Evolutionary conservation across 345 rosid genomes (phyloP), one percentile per base, ranked within the genome.

Genomic region (Gossypium mustelinum): DNA sequence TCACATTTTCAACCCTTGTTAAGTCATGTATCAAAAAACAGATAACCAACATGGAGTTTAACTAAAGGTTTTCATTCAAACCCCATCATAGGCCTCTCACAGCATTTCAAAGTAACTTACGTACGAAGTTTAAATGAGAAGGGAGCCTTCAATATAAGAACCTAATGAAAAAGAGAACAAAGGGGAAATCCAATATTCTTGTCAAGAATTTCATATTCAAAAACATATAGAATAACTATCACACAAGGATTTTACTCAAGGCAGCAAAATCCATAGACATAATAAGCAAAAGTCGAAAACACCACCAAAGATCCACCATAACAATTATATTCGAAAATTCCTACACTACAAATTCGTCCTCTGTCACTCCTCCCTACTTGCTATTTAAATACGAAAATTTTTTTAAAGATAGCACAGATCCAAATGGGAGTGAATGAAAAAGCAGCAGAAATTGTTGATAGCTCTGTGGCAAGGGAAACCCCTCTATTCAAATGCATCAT

Each of bases 401-500:
- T 7, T 7, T 34, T 34, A 34, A 54, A 54, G 61, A 52, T 2
- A 13, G 18, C 47, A 18, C 73, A 41, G 1, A 56, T 57, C 44
- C 16, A 18, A 9, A 14, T 11, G 65, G 55, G 43, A 20, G 11
- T 12, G 8, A 57, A 39, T 2, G 11, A 17, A 61, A 24, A 24
- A 17, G 71, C n/a, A 56, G 73, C 14, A 43, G 17, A 17, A 76
- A 24, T 14, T 9, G 54, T 51, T 25, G 61, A 50, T 12, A 7
- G 9, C 16, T 6, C 18, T 13, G 7, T 17, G n/a, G 48, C 43
- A 67, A 11, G 4, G 5, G 45, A 44, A 47, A 22, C 20, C 22
- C 48, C 2, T 56, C 34, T 71, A 71, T 6, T 71, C 74, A 2
- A 74, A 63, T 25, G 72, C 72, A 52, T 75, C 72, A 9, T 75